Evolutionary conservation across 1,284 basidiomycete genomes (phyloP), one percentile per base, ranked within the genome.

Genomic region (Malassezia dermatis): DNA sequence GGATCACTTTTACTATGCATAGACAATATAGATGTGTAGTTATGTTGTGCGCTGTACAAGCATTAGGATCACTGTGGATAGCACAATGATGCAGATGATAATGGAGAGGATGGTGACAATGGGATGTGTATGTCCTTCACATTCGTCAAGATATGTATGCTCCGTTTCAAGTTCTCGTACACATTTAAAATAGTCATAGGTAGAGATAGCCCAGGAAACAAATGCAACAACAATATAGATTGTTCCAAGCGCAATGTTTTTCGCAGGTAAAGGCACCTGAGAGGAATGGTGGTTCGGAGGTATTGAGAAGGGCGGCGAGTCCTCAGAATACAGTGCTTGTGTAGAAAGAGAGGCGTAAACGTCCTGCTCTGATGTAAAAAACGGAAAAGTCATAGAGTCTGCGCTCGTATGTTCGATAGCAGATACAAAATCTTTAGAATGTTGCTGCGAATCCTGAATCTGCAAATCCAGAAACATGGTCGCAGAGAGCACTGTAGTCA

Each of bases 1-100:
- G 35, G 68, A 70, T 24, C 64, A 70, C 59, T 71, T 68, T 53
- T 70, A 70, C 60, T 67, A 67, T 55, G 51, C 50, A 17, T 61
- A 59, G 41, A 8, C 19, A 13, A 30, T 42, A n/a, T 43, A 26
- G 24, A 28, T 37, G 13, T 45, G 43, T 15, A 17, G 17, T 19
- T 53, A 23, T 45, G 50, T 37, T n/a, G 24, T 24, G 28, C 47
- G 55, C 41, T 57, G 49, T 11, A 52, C 51, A 2, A 57, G 42
- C 55, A 57, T 13, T 23, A 57, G 28, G 2, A 57, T 40, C n/a
- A 41, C 40, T 8, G 55, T 57, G 19, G 43, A 49, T 13, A 51
- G 27, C 19, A 56, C 32, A 13, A 56, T 37, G 17, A 51, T 4
- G n/a, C 37, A 46, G 19, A 57, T 40, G 8, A 57, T 5, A 10